These are phyloP conservation scores for Phyllosticta citrichinensis DNA, from an alignment of 2,329 filamentous ascomycete genomes.

Conservation along the genomic window DNA sequence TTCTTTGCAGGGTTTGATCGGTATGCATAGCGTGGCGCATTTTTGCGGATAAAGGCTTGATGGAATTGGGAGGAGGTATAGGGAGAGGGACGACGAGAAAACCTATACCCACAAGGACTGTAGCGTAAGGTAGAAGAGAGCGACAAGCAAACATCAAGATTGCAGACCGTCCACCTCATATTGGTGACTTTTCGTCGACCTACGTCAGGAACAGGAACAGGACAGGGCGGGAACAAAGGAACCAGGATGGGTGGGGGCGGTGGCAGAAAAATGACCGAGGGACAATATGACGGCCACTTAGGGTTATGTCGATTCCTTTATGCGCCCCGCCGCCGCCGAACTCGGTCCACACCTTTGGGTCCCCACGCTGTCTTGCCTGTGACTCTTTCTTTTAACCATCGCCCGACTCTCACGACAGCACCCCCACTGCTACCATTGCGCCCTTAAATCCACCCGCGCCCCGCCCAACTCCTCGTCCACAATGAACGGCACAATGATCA, in stretches of 20 bases:
- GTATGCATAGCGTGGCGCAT: not conserved
- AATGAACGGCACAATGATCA: conserved; percentile 9
- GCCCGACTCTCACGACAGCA: not conserved
- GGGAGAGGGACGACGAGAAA: not conserved
- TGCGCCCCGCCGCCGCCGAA: conserved; percentile 3
- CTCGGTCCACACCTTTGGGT: conserved; percentile 3
- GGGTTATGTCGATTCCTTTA: not conserved
- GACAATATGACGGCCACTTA: not conserved
- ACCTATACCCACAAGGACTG: not conserved
- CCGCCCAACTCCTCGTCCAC: not conserved
- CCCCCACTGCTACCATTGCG: not conserved
- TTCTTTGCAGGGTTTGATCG: not conserved
- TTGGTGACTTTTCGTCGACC: not conserved
- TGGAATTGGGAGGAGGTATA: not conserved
- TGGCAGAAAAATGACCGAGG: not conserved
- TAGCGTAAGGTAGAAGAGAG: not conserved
- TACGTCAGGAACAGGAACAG: not conserved
- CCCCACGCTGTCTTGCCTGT: conserved; percentile 1
- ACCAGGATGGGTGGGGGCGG: too few species aligned
- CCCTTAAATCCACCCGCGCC: not conserved
- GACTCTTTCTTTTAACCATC: conserved; percentile 2
- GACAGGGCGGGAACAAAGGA: not conserved
- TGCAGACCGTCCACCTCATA: too few species aligned
- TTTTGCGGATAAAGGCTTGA: not conserved
- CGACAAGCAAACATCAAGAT: not conserved